A percentile compares a stretch with the other conserved stretches of the same genome.
These are phyloP conservation scores for Ogataea kodamae DNA, from an alignment of 805 yeast genomes.

Conservation along the genomic window DNA sequence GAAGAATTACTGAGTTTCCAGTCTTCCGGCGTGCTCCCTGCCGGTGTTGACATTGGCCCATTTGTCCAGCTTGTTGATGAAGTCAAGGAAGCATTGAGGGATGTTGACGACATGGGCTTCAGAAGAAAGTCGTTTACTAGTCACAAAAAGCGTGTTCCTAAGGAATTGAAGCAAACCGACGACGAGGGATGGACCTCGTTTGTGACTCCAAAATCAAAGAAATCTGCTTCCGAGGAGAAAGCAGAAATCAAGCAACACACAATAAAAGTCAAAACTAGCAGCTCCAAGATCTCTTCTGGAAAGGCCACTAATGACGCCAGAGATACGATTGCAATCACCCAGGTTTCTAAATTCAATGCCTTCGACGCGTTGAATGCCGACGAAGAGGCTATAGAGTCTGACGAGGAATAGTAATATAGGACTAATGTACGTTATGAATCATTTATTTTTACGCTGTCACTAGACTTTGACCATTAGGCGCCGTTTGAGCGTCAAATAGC, in stretches of 20 bases:
- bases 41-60: conserved; percentile 59
- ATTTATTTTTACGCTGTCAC: conserved; percentile 4
- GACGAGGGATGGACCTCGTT: conserved; percentile 83
- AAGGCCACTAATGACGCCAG: conserved; percentile 64
- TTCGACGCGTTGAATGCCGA: conserved; percentile 70
- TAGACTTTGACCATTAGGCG: conserved; percentile 5
- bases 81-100: conserved; percentile 44
- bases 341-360: conserved; percentile 67
- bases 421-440: conserved; percentile 14
- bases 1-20: conserved; percentile 62
- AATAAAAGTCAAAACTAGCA: conserved; percentile 63
- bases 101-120: conserved; percentile 30
- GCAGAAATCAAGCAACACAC: conserved; percentile 44
- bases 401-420: conserved; percentile 21
- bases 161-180: conserved; percentile 53
- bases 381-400: conserved; percentile 35
- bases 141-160: conserved; percentile 44
- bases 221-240: conserved; percentile 47
- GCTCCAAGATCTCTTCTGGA: conserved; percentile 69
- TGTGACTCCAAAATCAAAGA: conserved; percentile 41
- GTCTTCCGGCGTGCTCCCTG: conserved; percentile 55
- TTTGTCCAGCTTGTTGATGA: conserved; percentile 65
- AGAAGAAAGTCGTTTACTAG: conserved; percentile 64
- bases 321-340: conserved; percentile 67
- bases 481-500: conserved; percentile 3